A percentile compares a stretch with the other conserved stretches of the same genome.
Evolutionary conservation across 768 basidiomycete species (phyloP).

Genomic region (Leccinum uliginosum): DNA sequence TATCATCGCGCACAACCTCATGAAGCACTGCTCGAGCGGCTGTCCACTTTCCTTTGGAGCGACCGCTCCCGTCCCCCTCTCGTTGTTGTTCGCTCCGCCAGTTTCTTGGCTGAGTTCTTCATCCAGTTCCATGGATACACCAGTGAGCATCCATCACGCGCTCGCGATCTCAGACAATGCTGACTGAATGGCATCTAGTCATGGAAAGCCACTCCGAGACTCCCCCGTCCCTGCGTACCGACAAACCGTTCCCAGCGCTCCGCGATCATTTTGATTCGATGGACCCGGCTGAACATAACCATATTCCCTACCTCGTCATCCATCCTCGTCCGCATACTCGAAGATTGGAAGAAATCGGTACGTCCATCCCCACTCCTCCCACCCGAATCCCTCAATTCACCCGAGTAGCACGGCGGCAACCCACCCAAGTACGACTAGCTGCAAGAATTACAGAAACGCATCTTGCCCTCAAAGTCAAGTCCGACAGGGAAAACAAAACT

Average conservation of each 20-base stretch:
- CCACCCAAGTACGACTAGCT: constrained; percentile 58
- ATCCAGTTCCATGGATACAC: constrained; percentile 88
- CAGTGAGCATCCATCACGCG: constrained; percentile 43
- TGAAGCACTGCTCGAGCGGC: constrained; percentile 46
- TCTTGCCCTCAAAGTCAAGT: constrained; percentile 64
- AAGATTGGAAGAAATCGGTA: constrained; percentile 79
- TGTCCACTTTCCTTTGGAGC: constrained; percentile 68
- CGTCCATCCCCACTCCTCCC: constrained; percentile 20
- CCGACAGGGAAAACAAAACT: constrained; percentile 97
- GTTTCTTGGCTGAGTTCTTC: constrained; percentile 85
- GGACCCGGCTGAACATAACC: constrained; percentile 86
- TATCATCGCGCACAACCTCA: constrained; percentile 83
- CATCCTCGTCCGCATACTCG: constrained; percentile 79
- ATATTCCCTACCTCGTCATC: constrained; percentile 87
- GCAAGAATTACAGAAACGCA: constrained; percentile 66
- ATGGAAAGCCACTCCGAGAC: constrained; percentile 85
- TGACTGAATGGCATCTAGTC: constrained; percentile 42
- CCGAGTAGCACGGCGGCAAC: constrained; percentile 58
- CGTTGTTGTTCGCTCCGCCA: constrained; percentile 79
- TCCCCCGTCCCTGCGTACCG: constrained; percentile 73
- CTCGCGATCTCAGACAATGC: neutral
- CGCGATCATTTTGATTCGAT: constrained; percentile 71
- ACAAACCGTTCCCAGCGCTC: constrained; percentile 83
- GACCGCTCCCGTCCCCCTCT: constrained; percentile 59
- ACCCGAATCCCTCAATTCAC: neutral